Percentiles rank a stretch among this genome's conserved stretches.
phyloP scores from a whole-genome alignment of 768 basidiomycete genomes.

The Russula olivacea region DNA sequence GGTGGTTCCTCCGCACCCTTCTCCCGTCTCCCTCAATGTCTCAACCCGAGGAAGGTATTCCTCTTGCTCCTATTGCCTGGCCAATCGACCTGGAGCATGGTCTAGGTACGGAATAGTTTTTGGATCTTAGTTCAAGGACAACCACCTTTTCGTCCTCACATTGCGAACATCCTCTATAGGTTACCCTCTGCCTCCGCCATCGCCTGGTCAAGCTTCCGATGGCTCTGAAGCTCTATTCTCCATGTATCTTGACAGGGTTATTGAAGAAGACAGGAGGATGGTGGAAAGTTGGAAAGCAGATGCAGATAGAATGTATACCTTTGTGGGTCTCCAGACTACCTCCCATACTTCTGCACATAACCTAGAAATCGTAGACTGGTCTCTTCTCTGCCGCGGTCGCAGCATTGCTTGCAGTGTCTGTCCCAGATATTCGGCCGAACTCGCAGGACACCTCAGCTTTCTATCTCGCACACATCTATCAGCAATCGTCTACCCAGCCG shows the following conservation, averaged over 20 bases:
- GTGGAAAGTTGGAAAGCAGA: constrained; percentile 20
- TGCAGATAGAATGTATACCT: constrained; percentile 15
- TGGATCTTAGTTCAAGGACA: background rate
- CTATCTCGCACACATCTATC: constrained; percentile 11
- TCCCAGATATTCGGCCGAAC: constrained; percentile 5
- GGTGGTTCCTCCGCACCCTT: background rate
- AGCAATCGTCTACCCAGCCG: background rate
- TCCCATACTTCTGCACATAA: background rate
- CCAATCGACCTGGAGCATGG: background rate
- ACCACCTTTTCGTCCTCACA: background rate
- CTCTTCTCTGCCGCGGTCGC: constrained; percentile 22
- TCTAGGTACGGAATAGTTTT: background rate
- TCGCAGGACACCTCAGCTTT: background rate
- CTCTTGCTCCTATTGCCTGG: too few relatives aligned
- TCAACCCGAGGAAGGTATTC: background rate
- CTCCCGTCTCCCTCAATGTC: background rate
- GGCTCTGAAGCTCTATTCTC: constrained; percentile 11
- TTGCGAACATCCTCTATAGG: background rate
- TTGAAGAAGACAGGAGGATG: constrained; percentile 14
- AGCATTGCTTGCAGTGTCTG: constrained; percentile 10
- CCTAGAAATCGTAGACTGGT: constrained; percentile 7
- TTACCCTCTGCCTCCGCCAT: background rate
- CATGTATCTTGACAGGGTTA: constrained; percentile 12
- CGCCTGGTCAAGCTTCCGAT: background rate
- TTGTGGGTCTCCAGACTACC: background rate